Conservation (phyloP, 2,329 filamentous ascomycete genomes). For the Didymosphaeria variabile region DNA sequence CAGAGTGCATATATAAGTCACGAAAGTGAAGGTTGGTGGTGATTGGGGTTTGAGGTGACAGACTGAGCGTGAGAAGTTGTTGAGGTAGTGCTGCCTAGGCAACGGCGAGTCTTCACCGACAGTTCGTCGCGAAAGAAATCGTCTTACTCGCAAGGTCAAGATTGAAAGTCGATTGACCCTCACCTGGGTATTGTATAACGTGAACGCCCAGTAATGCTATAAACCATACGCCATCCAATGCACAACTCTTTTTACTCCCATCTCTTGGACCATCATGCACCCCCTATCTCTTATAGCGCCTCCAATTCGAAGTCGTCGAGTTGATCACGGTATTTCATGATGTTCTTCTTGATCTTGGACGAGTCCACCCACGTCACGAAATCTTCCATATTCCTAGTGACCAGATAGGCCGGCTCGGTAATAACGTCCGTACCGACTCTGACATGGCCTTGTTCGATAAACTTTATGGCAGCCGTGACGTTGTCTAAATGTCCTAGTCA, state of each 20-base stretch:
- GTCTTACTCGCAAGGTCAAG: background rate
- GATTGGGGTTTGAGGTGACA: too few relatives aligned
- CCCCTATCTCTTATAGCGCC: slow-evolving; percentile 28
- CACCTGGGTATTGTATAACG: background rate
- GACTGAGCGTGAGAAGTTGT: too few relatives aligned
- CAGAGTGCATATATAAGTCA: too few relatives aligned
- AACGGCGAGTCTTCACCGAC: background rate
- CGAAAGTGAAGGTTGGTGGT: too few relatives aligned
- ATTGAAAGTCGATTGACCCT: background rate
- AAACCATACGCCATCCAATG: slow-evolving; percentile 15
- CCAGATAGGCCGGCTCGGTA: slow-evolving; percentile 87
- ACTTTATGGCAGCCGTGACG: slow-evolving; percentile 78
- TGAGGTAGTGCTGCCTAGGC: background rate
- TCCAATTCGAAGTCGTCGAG: slow-evolving; percentile 91
- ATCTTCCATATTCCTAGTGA: slow-evolving; percentile 90
- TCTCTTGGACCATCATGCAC: background rate
- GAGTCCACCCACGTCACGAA: slow-evolving; percentile 96
- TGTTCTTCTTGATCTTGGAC: slow-evolving; percentile 96
- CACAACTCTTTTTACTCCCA: slow-evolving; percentile 24
- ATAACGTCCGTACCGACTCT: slow-evolving; percentile 89
- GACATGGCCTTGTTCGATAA: slow-evolving; percentile 95
- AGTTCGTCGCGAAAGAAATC: too few relatives aligned
- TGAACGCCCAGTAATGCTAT: slow-evolving; percentile 10
- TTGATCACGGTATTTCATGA: slow-evolving; percentile 93
- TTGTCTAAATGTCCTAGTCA: slow-evolving; percentile 63